These are phyloP conservation scores for Volvariella volvacea DNA, from an alignment of 1,284 basidiomycete species.

Conservation along the genomic window DNA sequence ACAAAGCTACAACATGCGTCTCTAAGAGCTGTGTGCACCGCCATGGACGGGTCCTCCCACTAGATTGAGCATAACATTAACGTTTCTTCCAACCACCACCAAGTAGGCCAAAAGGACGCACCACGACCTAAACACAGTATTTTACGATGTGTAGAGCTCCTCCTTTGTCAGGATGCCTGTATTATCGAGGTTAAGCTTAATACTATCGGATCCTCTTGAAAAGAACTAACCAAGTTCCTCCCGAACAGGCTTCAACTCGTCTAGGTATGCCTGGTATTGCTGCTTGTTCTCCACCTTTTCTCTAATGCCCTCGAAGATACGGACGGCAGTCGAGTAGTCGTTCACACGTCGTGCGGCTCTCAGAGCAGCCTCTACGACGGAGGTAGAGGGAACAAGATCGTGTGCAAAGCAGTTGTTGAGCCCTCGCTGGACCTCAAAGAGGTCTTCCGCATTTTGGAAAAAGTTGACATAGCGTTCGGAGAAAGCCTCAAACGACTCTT, in stretches of 20 bases:
- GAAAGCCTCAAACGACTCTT: conserved; percentile 94
- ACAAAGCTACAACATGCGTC: too few species aligned
- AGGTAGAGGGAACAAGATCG: conserved; percentile 90
- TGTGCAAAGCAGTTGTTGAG: conserved; percentile 99
- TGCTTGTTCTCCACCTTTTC: conserved; percentile 95
- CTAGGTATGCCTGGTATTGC: conserved; percentile 88
- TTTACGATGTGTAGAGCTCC: conserved; percentile 33
- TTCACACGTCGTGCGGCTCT: conserved; percentile 88
- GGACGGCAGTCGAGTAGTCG: conserved; percentile 94
- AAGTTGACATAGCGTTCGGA: conserved; percentile 91
- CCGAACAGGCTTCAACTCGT: conserved; percentile 79
- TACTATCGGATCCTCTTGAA: background rate
- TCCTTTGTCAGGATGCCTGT: conserved; percentile 37
- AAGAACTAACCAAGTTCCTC: conserved; percentile 80
- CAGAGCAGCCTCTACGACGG: conserved; percentile 87
- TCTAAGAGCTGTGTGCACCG: too few species aligned
- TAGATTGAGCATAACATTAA: too few species aligned
- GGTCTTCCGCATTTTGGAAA: conserved; percentile 89
- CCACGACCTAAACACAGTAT: background rate
- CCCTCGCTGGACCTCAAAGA: conserved; percentile 96
- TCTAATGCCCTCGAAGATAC: conserved; percentile 89
- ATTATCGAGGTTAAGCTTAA: conserved; percentile 2
- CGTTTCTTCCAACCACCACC: too few species aligned
- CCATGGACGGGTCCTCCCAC: too few species aligned
- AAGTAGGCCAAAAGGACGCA: too few species aligned